Base-by-base conservation (phyloP, 495 filamentous ascomycete species). In the Neurospora sp. region DNA sequence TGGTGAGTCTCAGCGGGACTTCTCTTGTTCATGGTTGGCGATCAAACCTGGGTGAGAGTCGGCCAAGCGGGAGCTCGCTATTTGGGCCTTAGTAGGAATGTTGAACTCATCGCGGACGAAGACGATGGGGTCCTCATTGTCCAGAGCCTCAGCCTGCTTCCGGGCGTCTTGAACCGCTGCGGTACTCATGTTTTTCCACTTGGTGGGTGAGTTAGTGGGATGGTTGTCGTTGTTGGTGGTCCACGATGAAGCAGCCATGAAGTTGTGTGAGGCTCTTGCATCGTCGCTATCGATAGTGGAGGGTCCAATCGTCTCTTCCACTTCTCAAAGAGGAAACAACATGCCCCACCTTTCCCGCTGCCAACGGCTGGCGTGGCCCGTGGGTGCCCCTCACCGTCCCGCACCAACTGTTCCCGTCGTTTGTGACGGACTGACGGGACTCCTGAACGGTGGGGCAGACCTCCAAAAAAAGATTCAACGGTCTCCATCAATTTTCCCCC, bases 21-120 rank as follows among this genome's bases (percentile, higher is more conserved):
- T 17, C 3, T 31, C 38, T 27, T 31, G 44, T 70, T 38, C 38
- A 59, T 40, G 12, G 38, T 69, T 69, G 79, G 44, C 74, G 83
- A 81, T 71, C 75, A 79, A 76, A 80, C 82, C 78, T 74, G 75
- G 69, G 53, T 65, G 53, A 65, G 27, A 35, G 16, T 78, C 75
- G 10, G 82, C 81, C 48, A 94, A 77, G 5, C 80, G 87, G 70
- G 87, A 91, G 71, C 91, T 89, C 77, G 89, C 90, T 72, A 97
- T 82, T 76, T 96, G 91, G 22, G 85, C 85, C 79, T 90, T 93
- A 22, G 92, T 91, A 16, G 96, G 96, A 73, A 97, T 92, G 53
- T 92, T 85, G 78, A 98, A 99, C 77, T 97, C 91, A 22, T 86
- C 79, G 38, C 93, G 89, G 41, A 94, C 87, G 40, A 87, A 82